phyloP scores from a whole-genome alignment of 129 eudicot species.

The Logfia minima region DNA sequence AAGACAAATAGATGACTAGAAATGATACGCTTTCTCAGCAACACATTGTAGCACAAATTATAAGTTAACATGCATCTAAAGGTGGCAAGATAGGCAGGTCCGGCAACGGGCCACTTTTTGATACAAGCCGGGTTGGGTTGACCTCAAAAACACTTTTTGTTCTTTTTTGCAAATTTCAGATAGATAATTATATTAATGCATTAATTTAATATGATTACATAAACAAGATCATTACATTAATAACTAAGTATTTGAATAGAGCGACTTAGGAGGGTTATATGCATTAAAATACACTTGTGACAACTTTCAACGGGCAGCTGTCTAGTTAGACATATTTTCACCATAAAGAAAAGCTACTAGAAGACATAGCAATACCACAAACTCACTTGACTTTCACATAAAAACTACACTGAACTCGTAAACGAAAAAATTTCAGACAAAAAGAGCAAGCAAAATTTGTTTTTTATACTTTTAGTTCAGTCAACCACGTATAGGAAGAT shows the following conservation, averaged over 20 bases:
- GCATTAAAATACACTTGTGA: not conserved
- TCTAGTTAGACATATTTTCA: not conserved
- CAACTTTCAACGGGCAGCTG: not conserved
- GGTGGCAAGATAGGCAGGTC: not conserved
- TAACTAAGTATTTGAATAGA: not conserved
- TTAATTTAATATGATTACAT: not conserved
- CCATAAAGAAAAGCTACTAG: not conserved
- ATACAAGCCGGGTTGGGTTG: not conserved
- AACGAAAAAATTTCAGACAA: not conserved
- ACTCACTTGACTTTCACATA: conserved; percentile 7
- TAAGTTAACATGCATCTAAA: not conserved
- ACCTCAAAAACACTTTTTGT: not conserved
- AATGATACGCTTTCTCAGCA: conserved; percentile 22
- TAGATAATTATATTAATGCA: not conserved
- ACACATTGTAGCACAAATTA: not conserved
- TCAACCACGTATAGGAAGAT: not conserved
- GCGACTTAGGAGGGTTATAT: not conserved
- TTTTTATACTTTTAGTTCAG: not conserved
- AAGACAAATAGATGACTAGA: conserved; percentile 7
- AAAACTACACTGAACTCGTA: not conserved
- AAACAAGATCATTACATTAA: not conserved
- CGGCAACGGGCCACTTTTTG: too few species aligned
- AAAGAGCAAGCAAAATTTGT: not conserved
- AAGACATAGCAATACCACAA: conserved; percentile 1
- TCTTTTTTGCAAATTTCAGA: not conserved